Percentiles rank a stretch among this genome's conserved stretches.
Conservation (phyloP, 352 stramenopile genomes). For the Phytophthora sp. region DNA sequence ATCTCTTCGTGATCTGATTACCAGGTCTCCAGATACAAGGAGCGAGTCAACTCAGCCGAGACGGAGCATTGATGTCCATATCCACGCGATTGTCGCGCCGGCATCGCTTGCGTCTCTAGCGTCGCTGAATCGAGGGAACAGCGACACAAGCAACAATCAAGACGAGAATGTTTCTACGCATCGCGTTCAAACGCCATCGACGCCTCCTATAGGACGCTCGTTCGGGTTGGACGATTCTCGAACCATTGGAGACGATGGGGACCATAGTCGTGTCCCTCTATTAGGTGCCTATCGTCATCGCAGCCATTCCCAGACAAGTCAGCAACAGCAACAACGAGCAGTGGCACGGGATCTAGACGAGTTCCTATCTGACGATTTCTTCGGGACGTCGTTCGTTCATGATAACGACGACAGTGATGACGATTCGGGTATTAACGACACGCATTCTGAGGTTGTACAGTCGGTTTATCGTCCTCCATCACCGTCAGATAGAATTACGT, state of each 20-base stretch:
- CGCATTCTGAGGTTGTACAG: slow-evolving; percentile 22
- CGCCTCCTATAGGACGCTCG: slow-evolving; percentile 27
- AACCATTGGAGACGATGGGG: slow-evolving; percentile 38
- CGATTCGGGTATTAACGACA: slow-evolving; percentile 29
- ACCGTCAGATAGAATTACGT: slow-evolving; percentile 27
- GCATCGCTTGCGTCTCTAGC: slow-evolving; percentile 75
- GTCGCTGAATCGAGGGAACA: slow-evolving; percentile 42
- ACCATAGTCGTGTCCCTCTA: slow-evolving; percentile 68
- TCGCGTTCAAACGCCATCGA: slow-evolving; percentile 27
- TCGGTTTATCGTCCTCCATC: slow-evolving; percentile 34
- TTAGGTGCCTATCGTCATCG: slow-evolving; percentile 55
- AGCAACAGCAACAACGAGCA: slow-evolving; percentile 36
- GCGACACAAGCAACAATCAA: slow-evolving; percentile 1
- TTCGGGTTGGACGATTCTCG: slow-evolving; percentile 40
- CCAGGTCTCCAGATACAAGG: slow-evolving; percentile 34
- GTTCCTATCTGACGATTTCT: slow-evolving; percentile 73
- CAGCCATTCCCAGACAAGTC: slow-evolving; percentile 26
- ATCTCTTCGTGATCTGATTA: slow-evolving; percentile 71
- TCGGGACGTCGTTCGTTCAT: slow-evolving; percentile 61
- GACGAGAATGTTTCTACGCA: slow-evolving; percentile 4
- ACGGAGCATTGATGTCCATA: slow-evolving; percentile 88
- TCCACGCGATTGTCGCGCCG: slow-evolving; percentile 85
- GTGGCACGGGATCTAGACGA: slow-evolving; percentile 49
- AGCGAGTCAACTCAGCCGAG: slow-evolving; percentile 43
- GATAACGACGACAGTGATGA: slow-evolving; percentile 38